phyloP scores from a whole-genome alignment of 176 grass and related monocot species.

The Avena atlantica region DNA sequence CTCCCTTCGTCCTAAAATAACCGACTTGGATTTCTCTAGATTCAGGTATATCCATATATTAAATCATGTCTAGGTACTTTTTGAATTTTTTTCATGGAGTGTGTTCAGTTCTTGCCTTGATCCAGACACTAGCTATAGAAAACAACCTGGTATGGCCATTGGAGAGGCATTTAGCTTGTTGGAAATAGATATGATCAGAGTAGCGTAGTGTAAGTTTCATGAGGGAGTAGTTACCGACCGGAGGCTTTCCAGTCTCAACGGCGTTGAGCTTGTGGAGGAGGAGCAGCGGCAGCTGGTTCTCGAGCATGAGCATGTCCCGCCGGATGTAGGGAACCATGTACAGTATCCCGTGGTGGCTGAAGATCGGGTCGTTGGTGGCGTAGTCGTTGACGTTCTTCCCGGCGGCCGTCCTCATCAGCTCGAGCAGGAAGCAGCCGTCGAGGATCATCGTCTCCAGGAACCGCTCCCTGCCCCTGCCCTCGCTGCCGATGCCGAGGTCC shows the following conservation, averaged over 20 bases:
- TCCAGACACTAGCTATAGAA: no score
- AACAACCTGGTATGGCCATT: no score
- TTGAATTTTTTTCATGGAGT: no score
- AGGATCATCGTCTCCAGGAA: slow-evolving; percentile 36
- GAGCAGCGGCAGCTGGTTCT: slow-evolving; percentile 77
- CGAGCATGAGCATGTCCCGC: slow-evolving; percentile 71
- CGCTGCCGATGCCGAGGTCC: neutral
- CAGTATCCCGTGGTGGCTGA: slow-evolving; percentile 65
- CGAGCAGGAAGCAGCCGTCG: slow-evolving; percentile 78
- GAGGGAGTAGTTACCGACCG: neutral
- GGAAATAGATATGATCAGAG: no score
- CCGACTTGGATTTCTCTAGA: no score
- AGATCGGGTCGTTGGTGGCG: slow-evolving; percentile 65
- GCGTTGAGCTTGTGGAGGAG: slow-evolving; percentile 43
- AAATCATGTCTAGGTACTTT: no score
- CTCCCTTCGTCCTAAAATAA: no score
- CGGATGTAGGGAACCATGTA: slow-evolving; percentile 59
- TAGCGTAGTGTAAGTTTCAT: no score
- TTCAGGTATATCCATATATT: no score
- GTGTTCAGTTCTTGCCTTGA: no score
- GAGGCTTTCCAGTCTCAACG: neutral
- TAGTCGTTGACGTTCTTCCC: slow-evolving; percentile 32
- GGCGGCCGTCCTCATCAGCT: slow-evolving; percentile 53
- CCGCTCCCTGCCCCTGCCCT: neutral
- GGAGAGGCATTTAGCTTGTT: no score